Conservation (phyloP, 768 basidiomycete species). For the Amanita inopinata region DNA sequence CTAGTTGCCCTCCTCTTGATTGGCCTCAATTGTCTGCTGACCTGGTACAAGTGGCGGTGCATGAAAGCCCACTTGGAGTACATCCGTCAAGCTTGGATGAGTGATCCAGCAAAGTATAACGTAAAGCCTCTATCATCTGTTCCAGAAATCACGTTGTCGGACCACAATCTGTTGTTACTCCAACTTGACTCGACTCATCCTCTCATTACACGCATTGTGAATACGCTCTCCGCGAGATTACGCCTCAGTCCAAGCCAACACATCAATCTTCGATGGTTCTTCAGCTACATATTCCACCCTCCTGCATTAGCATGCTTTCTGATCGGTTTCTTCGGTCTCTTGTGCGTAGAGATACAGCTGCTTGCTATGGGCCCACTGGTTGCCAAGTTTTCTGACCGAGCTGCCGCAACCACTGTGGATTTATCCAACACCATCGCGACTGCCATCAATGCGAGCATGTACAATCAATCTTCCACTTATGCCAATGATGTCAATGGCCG, state of each 20-base stretch:
- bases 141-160: constrained; percentile 50
- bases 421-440: constrained; percentile 65
- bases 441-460: constrained; percentile 77
- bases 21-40: constrained; percentile 62
- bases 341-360: constrained; percentile 84
- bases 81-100: constrained; percentile 68
- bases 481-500: constrained; percentile 69
- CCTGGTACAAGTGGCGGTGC: constrained; percentile 84
- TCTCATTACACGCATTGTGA: constrained; percentile 55
- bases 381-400: constrained; percentile 52
- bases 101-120: constrained; percentile 57
- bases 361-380: constrained; percentile 68
- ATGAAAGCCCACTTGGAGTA: constrained; percentile 55
- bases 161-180: constrained; percentile 76
- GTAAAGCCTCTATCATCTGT: constrained; percentile 20
- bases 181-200: constrained; percentile 64
- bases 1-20: constrained; percentile 65
- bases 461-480: constrained; percentile 68
- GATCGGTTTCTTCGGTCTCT: constrained; percentile 84
- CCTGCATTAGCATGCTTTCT: constrained; percentile 86
- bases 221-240: constrained; percentile 39
- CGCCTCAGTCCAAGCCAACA: constrained; percentile 53
- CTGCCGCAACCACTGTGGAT: constrained; percentile 49
- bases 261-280: constrained; percentile 76
- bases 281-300: constrained; percentile 85